These are phyloP conservation scores for Trametes sanguinea DNA, from an alignment of 768 basidiomycete genomes.

Conservation along the genomic window DNA sequence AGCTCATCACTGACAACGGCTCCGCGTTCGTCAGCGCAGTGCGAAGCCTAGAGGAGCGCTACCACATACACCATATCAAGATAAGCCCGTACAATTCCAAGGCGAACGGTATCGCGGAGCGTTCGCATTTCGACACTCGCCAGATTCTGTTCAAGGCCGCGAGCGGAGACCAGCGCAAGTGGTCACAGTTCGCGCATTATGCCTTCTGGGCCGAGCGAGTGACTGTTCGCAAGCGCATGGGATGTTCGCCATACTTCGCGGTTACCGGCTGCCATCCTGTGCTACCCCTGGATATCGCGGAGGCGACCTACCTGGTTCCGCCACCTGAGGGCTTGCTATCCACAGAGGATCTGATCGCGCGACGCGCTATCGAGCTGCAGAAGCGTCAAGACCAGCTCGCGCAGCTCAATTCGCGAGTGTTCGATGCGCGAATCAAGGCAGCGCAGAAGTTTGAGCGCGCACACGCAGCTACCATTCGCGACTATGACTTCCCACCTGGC, in stretches of 20 bases:
- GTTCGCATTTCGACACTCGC: slow-evolving; percentile 33
- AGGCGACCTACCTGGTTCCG: slow-evolving; percentile 22
- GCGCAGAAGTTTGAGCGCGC: not conserved
- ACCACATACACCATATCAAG: slow-evolving; percentile 38
- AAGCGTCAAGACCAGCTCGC: not conserved
- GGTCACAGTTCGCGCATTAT: slow-evolving; percentile 25
- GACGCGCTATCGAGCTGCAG: slow-evolving; percentile 5
- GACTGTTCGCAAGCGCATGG: slow-evolving; percentile 32
- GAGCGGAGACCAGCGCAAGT: slow-evolving; percentile 22
- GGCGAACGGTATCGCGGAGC: slow-evolving; percentile 43
- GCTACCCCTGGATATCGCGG: slow-evolving; percentile 25
- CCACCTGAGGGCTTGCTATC: slow-evolving; percentile 16
- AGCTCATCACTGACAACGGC: slow-evolving; percentile 47
- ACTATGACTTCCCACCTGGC: slow-evolving; percentile 27
- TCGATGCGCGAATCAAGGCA: not conserved
- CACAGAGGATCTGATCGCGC: slow-evolving; percentile 2
- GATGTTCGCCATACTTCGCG: slow-evolving; percentile 34
- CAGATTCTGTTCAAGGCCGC: slow-evolving; percentile 39
- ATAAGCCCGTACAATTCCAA: slow-evolving; percentile 46
- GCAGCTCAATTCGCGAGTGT: slow-evolving; percentile 1
- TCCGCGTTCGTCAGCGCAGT: slow-evolving; percentile 31
- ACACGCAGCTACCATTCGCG: too few species aligned
- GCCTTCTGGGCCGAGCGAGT: slow-evolving; percentile 42
- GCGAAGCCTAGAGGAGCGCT: slow-evolving; percentile 26
- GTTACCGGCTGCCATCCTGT: slow-evolving; percentile 24